Base-by-base conservation (phyloP, 106 monocot species). In the Apostasia ramifera region DNA sequence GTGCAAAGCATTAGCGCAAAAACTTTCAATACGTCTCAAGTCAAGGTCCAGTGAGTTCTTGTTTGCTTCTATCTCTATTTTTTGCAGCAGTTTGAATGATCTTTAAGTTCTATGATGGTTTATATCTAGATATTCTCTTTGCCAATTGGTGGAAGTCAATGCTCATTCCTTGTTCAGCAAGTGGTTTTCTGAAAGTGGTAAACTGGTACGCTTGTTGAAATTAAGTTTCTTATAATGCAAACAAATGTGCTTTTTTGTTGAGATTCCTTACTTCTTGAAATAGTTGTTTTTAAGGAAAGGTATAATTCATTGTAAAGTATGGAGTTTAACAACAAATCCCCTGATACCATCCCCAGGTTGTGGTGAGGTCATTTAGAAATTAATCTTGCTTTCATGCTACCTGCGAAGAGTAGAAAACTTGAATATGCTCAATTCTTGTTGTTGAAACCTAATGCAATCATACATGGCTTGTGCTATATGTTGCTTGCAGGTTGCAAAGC, bases 111-210 rank as follows among this genome's bases (percentile, higher is more conserved):
- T 76, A 11, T 70, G 14, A 44, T 73, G 61, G 1, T 61, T 54
- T 73, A 49, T 56, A 57, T 74, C 8, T 74, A 99, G 98, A 84
- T 99, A 93, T 63, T 81, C 98, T 12, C 37, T 55, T 64, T 83
- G 98, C 68, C 92, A 93, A 78, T 71, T 99, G 65, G 87, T 99
- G 59, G 98, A 98, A 88, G 93, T 99, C 15, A 93, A 99, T 85
- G 98, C 98, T 37, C 98, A 99, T 71, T 99, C 98, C 37, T 79
- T 99, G 66, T 99, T 99, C 74, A 99, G 93, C 90, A 99, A 99
- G 80, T 93, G 98, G 93, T 99, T 93, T 74, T 93, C 98, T 73
- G 98, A 99, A 80, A 99, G 98, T 77, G 98, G 98, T 37, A 99
- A 99, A 78, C 55, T 99, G 87, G 98, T 99, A 90, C 55, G 81